Percentiles rank a stretch among this genome's conserved stretches.
These are phyloP conservation scores for Coniella vitis DNA, from an alignment of 2,329 filamentous ascomycete genomes.

Conservation along the genomic window DNA sequence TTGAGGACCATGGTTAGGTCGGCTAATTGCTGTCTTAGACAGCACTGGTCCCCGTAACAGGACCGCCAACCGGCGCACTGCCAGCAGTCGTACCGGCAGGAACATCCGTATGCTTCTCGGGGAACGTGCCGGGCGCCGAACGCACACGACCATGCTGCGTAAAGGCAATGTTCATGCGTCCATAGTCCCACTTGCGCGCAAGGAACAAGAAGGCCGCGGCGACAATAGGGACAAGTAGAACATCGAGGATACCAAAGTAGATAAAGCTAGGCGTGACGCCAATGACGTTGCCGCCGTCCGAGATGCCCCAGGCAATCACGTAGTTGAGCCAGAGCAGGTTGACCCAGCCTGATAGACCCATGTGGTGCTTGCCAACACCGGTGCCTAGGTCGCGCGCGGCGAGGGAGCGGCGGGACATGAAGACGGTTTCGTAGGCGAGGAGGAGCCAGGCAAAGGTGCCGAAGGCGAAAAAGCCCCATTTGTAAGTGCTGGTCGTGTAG, in stretches of 20 bases:
- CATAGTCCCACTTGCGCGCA: conserved; percentile 45
- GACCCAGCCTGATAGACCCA: conserved; percentile 37
- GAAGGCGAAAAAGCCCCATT: conserved; percentile 52
- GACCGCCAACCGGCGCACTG: conserved; percentile 3
- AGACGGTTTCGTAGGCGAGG: conserved; percentile 38
- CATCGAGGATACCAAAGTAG: conserved; percentile 49
- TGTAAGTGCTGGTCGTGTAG: conserved; percentile 42
- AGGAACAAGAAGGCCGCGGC: conserved; percentile 36
- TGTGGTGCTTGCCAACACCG: conserved; percentile 33
- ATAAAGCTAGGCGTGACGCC: conserved; percentile 38
- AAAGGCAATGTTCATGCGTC: conserved; percentile 43
- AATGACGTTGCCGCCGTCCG: conserved; percentile 46
- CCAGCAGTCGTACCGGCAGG: conserved; percentile 19
- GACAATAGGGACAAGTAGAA: conserved; percentile 39
- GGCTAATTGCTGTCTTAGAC: too few relatives aligned
- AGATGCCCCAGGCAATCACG: conserved; percentile 46
- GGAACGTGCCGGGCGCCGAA: conserved; percentile 33
- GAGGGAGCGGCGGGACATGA: conserved; percentile 27
- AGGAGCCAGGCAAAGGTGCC: conserved; percentile 41
- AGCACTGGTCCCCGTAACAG: conserved; percentile 2
- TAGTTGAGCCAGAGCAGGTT: conserved; percentile 49
- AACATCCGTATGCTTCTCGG: conserved; percentile 34
- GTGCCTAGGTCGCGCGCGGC: conserved; percentile 35
- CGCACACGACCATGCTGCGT: conserved; percentile 48
- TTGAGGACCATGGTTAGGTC: too few relatives aligned